Base-by-base conservation (phyloP, 2,329 filamentous ascomycete genomes). In the Trichoderma lentiforme region DNA sequence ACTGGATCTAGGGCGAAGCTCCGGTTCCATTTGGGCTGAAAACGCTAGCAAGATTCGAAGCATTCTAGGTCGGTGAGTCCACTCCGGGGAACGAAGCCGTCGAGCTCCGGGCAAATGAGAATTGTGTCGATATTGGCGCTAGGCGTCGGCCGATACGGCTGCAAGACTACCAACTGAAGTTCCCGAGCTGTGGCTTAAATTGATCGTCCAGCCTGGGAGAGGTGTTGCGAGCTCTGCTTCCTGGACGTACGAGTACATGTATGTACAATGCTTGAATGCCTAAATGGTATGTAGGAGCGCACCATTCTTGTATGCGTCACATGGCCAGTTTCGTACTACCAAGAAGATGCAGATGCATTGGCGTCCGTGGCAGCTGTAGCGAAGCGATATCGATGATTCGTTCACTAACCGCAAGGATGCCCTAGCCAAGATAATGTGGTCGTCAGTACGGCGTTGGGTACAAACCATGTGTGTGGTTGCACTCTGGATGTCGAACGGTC, bases 21-120 rank as follows among this genome's bases (percentile, higher is more conserved):
- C 43, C 56, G 36, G 53, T 60, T 69, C 56, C 56, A 32, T 60
- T 56, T 61, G 61, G 62, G 62, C 70, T 64, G 36, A 71, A 66
- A 61, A 43, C 43, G 70, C 62, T 66, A 66, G n/a, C 53, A 60
- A 66, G 70, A 71, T 39, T 39, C 61, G 34, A 62, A 60, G 62
- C 39, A 56, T 53, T 72, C 39, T 36, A 36, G 53, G 36, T 32
- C 53, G 56, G 28, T 62, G 30, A 72, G 28, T 28, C 66, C 66
- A 64, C 66, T 15, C 66, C 71, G 71, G 71, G 71, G 71, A 72
- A 72, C 58, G 26, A 51, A 30, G 36, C 58, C n/a, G 51, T 58
- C 26, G 56, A 28, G 64, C 58, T 64, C 71, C 66, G 71, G 34
- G 57, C 71, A 60, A 72, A 72, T 72, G 71, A 70, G 51, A 60